These are phyloP conservation scores for Phaffia australis DNA, from an alignment of 768 basidiomycete genomes.

Conservation along the genomic window DNA sequence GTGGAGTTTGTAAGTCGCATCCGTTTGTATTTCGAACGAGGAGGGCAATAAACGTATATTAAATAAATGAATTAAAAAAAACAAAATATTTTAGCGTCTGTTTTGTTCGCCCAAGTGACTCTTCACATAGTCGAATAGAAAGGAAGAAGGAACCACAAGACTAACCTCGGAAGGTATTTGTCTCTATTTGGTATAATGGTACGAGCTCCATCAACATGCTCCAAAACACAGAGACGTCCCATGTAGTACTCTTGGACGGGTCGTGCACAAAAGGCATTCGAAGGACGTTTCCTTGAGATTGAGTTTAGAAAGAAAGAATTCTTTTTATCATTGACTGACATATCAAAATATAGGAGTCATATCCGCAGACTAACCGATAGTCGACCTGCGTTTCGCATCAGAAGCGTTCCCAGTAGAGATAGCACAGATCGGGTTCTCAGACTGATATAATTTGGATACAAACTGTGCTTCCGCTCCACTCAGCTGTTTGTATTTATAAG, in stretches of 20 bases:
- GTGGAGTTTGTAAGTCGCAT: neutral
- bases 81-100: conserved; percentile 33
- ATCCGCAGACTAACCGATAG: conserved; percentile 45
- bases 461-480: conserved; percentile 28
- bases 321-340: neutral
- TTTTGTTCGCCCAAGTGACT: conserved; percentile 25
- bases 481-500: conserved; percentile 20
- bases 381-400: conserved; percentile 46
- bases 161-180: conserved; percentile 7
- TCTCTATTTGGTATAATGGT: conserved; percentile 43
- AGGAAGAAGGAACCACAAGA: conserved; percentile 3
- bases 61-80: conserved; percentile 20
- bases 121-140: conserved; percentile 37
- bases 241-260: conserved; percentile 51
- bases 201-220: conserved; percentile 62
- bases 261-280: conserved; percentile 60
- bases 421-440: conserved; percentile 35
- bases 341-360: neutral
- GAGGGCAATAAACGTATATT: conserved; percentile 27
- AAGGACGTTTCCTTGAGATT: conserved; percentile 51
- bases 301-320: conserved; percentile 1
- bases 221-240: conserved; percentile 63
- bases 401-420: conserved; percentile 32
- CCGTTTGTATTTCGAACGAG: neutral
- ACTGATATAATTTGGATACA: conserved; percentile 55